Conservation (phyloP, 805 yeast species). For the Yarrowia deformans region DNA sequence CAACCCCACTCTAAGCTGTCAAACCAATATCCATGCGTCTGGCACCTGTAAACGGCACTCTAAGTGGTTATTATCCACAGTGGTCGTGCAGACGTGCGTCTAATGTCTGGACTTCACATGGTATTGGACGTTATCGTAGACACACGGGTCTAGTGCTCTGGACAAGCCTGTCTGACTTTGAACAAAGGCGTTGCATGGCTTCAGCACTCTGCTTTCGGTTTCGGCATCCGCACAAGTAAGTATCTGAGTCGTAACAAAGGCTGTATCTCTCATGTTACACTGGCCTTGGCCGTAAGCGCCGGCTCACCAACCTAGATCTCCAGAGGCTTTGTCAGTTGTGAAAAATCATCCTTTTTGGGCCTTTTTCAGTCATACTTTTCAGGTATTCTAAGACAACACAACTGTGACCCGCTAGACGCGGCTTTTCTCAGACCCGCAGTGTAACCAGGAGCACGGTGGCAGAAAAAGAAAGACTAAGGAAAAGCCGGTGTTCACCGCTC, state of each 20-base stretch:
- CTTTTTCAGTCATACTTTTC: no score
- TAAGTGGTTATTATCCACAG: conserved; percentile 9
- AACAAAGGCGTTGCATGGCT: not conserved
- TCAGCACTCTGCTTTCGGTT: not conserved
- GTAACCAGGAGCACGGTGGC: conserved; percentile 20
- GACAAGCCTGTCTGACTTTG: not conserved
- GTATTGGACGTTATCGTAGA: conserved; percentile 1
- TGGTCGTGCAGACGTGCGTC: not conserved
- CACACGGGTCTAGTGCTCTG: not conserved
- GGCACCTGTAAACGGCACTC: conserved; percentile 30
- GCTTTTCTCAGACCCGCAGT: not conserved
- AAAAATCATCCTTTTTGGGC: not conserved
- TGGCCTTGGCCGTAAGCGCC: not conserved
- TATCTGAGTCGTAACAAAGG: not conserved
- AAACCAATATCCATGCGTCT: not conserved
- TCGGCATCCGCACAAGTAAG: no score
- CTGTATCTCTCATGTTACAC: conserved; percentile 8
- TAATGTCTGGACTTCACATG: conserved; percentile 21
- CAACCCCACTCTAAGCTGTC: not conserved
- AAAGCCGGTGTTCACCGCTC: not conserved
- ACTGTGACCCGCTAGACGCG: conserved; percentile 10
- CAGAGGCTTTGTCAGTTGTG: not conserved
- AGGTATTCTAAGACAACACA: conserved; percentile 17
- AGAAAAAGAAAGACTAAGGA: not conserved
- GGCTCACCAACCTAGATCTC: conserved; percentile 14